Percentiles rank a stretch among this genome's conserved stretches.
Evolutionary conservation across 345 rosid genomes (phyloP).

Genomic region (Kernera saxatilis): DNA sequence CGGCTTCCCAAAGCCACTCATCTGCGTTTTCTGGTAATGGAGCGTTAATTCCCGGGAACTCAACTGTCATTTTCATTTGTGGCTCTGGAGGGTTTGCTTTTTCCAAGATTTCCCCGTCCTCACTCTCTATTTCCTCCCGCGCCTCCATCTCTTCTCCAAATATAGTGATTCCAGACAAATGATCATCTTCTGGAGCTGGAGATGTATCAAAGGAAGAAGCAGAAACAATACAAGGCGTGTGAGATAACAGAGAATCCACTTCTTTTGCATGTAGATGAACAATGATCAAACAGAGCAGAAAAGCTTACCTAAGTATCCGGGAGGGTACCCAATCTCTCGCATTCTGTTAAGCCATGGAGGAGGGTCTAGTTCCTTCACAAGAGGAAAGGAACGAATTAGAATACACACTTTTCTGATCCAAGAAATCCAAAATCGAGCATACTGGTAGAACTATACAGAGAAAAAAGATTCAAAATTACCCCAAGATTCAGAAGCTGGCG

Average conservation of each 20-base stretch:
- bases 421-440: background rate
- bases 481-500: slow-evolving; percentile 71
- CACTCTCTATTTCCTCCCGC: slow-evolving; percentile 33
- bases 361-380: slow-evolving; percentile 85
- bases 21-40: slow-evolving; percentile 78
- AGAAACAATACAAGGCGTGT: background rate
- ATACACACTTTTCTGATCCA: background rate
- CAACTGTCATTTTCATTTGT: slow-evolving; percentile 44
- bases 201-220: background rate
- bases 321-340: slow-evolving; percentile 98
- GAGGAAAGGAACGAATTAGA: background rate
- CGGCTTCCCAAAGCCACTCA: slow-evolving; percentile 59
- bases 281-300: background rate
- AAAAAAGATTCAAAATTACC: slow-evolving; percentile 43
- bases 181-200: slow-evolving; percentile 60
- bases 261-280: background rate
- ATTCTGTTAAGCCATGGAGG: slow-evolving; percentile 98
- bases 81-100: slow-evolving; percentile 34
- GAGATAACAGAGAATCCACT: background rate
- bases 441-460: background rate
- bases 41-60: slow-evolving; percentile 86
- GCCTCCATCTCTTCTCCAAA: slow-evolving; percentile 45
- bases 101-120: slow-evolving; percentile 73
- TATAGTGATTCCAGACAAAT: slow-evolving; percentile 78
- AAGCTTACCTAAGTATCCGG: slow-evolving; percentile 81